Base-by-base conservation (phyloP, 164 flowering plant species). In the Vitis riparia region DNA sequence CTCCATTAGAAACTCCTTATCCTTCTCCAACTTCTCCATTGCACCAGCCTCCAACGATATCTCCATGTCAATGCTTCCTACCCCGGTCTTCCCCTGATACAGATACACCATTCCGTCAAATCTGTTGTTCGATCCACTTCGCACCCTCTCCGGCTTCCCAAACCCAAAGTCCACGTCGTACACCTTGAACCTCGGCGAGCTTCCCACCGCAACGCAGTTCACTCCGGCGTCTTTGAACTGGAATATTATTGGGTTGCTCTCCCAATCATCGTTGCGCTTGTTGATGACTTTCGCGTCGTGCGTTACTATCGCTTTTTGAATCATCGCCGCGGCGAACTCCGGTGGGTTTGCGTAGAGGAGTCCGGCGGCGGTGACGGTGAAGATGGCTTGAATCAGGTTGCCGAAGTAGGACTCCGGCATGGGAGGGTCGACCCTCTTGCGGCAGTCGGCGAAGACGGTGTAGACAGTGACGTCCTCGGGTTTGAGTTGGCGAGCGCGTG, bases 41-140 rank as follows among this genome's bases (percentile, higher is more conserved):
- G 93, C 86, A 2, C 60, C 75, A 23, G 74, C 79, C 50, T 84
- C 93, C 85, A 94, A 84, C 64, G 80, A 86, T 2, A 92, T 80
- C 89, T 94, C 98, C 73, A 89, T 90, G 59, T 94, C 99, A 53
- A 94, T 84, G 73, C 94, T 79, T 63, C 84, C 78, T 9, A 90
- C 96, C 2, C 91, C 99, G 15, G 70, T 75, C 76, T 82, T 89
- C 55, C 90, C 97, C 13, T 71, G 97, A 59, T 91, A 93, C 80
- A 93, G 60, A 76, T 89, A 91, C 73, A 91, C 89, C 99, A 93
- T 95, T 32, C 99, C 99, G 59, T 93, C 99, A 58, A 93, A 93
- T 83, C 91, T 78, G 76, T 95, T 95, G 69, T 90, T 91, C 2
- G 73, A 55, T 3, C 99, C 99, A 58, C 97, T 91, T 80, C 98